Percentiles rank a stretch among this genome's conserved stretches.
phyloP scores from a whole-genome alignment of 352 stramenopile species.

The Phytopythium oedochilum region DNA sequence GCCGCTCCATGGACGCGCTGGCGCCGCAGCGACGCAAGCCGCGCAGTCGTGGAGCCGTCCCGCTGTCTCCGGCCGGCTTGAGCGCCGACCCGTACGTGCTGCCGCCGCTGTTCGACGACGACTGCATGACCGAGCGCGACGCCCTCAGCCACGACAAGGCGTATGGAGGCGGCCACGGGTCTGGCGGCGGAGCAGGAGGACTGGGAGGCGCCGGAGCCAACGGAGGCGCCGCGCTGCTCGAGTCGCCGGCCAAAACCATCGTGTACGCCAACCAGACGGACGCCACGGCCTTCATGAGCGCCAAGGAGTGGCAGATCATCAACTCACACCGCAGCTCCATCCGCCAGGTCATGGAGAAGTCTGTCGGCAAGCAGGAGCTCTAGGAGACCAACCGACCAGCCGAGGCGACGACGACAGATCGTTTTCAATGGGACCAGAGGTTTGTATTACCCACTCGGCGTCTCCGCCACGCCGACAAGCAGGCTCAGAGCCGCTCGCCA shows the following conservation, averaged over 20 bases:
- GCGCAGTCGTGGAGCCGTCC: slow-evolving; percentile 7
- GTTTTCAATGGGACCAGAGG: slow-evolving; percentile 8
- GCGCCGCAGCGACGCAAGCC: neutral
- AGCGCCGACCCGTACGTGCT: slow-evolving; percentile 61
- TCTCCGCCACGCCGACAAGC: neutral
- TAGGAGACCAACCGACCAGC: neutral
- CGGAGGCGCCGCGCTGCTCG: slow-evolving; percentile 15
- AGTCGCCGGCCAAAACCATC: slow-evolving; percentile 53
- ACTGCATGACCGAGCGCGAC: slow-evolving; percentile 41
- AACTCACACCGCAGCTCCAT: slow-evolving; percentile 49
- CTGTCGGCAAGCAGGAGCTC: slow-evolving; percentile 7
- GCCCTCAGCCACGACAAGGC: neutral
- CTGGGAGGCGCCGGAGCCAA: slow-evolving; percentile 3
- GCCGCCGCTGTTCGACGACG: slow-evolving; percentile 59
- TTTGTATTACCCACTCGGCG: slow-evolving; percentile 2
- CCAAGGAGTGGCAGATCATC: slow-evolving; percentile 70
- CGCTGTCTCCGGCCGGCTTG: slow-evolving; percentile 7
- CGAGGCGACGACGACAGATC: neutral
- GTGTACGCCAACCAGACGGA: slow-evolving; percentile 50
- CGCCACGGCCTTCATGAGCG: slow-evolving; percentile 42
- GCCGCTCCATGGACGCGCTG: slow-evolving; percentile 12
- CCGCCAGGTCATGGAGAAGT: slow-evolving; percentile 39
- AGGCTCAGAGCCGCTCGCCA: neutral
- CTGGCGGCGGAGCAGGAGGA: slow-evolving; percentile 15
- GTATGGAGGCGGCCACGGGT: neutral